Evolutionary conservation across 768 basidiomycete species (phyloP).

Genomic region (Pleurotus tuber-regium): DNA sequence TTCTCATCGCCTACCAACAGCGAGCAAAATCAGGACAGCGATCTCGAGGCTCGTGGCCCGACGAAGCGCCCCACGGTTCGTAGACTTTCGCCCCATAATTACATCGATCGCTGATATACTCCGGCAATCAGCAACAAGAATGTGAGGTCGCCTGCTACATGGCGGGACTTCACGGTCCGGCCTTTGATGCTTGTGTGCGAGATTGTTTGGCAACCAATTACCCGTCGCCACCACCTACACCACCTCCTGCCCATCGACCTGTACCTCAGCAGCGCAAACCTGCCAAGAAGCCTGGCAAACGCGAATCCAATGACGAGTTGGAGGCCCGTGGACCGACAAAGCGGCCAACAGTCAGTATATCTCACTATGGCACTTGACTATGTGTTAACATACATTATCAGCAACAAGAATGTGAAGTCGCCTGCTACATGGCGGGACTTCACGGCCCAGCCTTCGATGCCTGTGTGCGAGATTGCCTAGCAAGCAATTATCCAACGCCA

Average conservation of each 20-base stretch:
- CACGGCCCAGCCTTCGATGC: conserved; percentile 2
- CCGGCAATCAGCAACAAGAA: conserved; percentile 6
- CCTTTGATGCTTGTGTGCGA: conserved; percentile 7
- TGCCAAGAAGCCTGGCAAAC: too few species aligned
- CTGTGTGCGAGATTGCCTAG: conserved; percentile 4
- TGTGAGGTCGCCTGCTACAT: conserved; percentile 4
- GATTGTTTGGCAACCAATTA: background rate
- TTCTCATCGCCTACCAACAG: too few species aligned
- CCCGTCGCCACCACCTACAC: too few species aligned
- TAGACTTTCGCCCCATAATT: background rate
- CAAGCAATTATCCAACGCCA: conserved; percentile 1
- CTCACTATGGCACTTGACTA: too few species aligned
- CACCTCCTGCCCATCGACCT: too few species aligned
- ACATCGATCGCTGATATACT: background rate
- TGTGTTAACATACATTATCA: too few species aligned
- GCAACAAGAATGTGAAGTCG: conserved; percentile 1
- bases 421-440: background rate
- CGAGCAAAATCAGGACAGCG: background rate
- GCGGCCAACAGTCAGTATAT: too few species aligned
- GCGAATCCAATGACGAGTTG: background rate
- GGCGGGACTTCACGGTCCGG: background rate
- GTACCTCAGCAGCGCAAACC: too few species aligned
- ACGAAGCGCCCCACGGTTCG: conserved; percentile 1
- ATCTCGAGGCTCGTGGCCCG: background rate
- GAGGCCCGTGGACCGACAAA: too few species aligned